phyloP scores from a whole-genome alignment of 495 filamentous ascomycete species.

The Neurospora sp. region DNA sequence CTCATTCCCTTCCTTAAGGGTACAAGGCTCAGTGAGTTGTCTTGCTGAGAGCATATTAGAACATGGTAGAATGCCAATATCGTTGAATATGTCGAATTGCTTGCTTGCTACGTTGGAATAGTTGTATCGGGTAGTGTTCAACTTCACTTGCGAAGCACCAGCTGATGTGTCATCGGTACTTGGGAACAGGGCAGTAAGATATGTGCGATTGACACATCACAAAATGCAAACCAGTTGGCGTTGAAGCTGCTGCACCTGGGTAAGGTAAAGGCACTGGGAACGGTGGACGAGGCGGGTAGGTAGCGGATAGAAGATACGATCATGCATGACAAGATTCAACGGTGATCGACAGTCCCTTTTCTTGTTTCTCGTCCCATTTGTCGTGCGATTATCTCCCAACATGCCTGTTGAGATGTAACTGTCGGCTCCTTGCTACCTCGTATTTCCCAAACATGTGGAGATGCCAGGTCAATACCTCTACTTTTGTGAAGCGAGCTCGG shows the following conservation, averaged over 20 bases:
- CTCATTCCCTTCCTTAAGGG: background rate
- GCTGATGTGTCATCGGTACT: background rate
- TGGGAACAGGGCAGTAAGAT: background rate
- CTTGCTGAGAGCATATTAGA: background rate
- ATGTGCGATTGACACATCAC: background rate
- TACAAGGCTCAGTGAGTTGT: background rate
- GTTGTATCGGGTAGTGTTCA: background rate
- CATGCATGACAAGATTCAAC: background rate
- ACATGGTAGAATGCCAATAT: too few species aligned
- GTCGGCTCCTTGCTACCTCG: background rate
- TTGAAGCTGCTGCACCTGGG: background rate
- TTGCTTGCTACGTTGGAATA: too few species aligned
- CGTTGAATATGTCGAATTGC: too few species aligned
- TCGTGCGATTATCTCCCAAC: background rate
- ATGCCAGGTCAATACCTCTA: too few species aligned
- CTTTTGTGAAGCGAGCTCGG: too few species aligned
- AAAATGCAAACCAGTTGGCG: background rate
- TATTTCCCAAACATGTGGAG: too few species aligned
- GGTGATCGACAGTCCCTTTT: background rate
- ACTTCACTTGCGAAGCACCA: background rate
- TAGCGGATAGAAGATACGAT: background rate
- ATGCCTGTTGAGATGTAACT: background rate
- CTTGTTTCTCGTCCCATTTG: background rate
- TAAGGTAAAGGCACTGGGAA: background rate
- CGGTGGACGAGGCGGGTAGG: background rate